phyloP scores from a whole-genome alignment of 805 yeast species.

The Candida gorgasii region DNA sequence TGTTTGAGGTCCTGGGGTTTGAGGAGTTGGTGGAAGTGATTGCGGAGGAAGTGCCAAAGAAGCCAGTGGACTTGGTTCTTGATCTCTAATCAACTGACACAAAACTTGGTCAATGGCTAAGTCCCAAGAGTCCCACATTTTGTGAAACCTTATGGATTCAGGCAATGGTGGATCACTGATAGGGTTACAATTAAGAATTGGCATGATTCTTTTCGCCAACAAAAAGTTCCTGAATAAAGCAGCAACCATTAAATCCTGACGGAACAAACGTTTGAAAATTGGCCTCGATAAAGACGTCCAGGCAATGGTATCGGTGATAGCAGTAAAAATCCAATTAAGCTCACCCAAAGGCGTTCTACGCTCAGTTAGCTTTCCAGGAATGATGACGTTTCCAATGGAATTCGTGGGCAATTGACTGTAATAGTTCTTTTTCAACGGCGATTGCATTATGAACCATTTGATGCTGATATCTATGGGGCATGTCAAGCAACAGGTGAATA shows the following conservation, averaged over 20 bases:
- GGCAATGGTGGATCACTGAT: constrained; percentile 93
- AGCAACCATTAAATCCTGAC: constrained; percentile 96
- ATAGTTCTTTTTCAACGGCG: constrained; percentile 58
- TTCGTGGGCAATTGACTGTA: constrained; percentile 48
- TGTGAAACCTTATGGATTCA: constrained; percentile 72
- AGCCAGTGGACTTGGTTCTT: not conserved
- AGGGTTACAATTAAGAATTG: constrained; percentile 90
- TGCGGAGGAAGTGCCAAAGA: not conserved
- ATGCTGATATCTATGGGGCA: constrained; percentile 94
- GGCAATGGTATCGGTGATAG: constrained; percentile 96
- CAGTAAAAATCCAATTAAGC: constrained; percentile 95
- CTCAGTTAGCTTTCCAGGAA: constrained; percentile 91
- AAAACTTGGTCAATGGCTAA: constrained; percentile 93
- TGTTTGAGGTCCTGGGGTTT: constrained; percentile 5
- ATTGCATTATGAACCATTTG: constrained; percentile 86
- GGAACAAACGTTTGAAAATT: constrained; percentile 81
- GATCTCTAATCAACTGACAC: constrained; percentile 58
- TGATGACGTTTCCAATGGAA: constrained; percentile 58
- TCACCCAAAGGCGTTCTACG: constrained; percentile 95
- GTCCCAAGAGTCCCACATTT: constrained; percentile 99
- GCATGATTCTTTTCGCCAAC: constrained; percentile 91
- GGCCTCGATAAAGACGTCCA: constrained; percentile 92
- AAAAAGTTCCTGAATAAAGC: constrained; percentile 91
- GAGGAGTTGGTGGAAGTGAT: constrained; percentile 1
- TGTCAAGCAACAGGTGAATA: constrained; percentile 93